These are phyloP conservation scores for Raffaelea arxii DNA, from an alignment of 2,329 filamentous ascomycete species.

Conservation along the genomic window DNA sequence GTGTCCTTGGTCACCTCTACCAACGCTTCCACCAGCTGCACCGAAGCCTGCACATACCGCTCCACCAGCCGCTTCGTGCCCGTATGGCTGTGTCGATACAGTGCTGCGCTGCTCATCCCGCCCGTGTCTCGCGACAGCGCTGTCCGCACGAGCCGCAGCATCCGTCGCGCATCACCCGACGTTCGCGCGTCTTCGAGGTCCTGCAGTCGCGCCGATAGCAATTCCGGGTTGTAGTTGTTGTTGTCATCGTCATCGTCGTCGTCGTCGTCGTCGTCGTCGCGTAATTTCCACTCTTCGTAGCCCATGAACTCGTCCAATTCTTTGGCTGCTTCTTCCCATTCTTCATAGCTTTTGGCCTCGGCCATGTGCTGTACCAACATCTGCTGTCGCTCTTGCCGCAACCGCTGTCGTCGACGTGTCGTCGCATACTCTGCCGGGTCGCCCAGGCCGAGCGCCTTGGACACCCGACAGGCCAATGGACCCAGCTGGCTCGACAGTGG, in stretches of 20 bases:
- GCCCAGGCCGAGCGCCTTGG: no score
- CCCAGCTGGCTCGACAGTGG: no score
- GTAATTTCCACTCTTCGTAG: conserved; percentile 68
- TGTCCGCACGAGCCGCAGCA: conserved; percentile 75
- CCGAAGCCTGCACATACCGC: conserved; percentile 70
- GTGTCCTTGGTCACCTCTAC: conserved; percentile 45
- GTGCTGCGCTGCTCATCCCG: conserved; percentile 70
- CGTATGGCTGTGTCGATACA: conserved; percentile 77
- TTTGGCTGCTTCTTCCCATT: conserved; percentile 67
- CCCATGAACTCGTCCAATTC: conserved; percentile 73
- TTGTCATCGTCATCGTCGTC: no score
- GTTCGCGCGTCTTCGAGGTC: conserved; percentile 67
- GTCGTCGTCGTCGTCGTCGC: conserved; percentile 30
- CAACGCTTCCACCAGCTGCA: conserved; percentile 63
- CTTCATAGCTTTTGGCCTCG: conserved; percentile 59
- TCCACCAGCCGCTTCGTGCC: conserved; percentile 86
- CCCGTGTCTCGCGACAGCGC: conserved; percentile 71
- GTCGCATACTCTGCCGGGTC: no score
- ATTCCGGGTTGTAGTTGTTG: conserved; percentile 49
- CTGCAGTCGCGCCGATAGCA: conserved; percentile 60
- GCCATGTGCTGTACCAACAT: no score
- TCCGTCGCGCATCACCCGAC: conserved; percentile 61
- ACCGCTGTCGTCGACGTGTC: no score
- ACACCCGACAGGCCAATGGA: no score
- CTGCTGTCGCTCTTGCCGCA: no score